These are phyloP conservation scores for Wickerhamiella hasegawae DNA, from an alignment of 805 yeast species.

Conservation along the genomic window DNA sequence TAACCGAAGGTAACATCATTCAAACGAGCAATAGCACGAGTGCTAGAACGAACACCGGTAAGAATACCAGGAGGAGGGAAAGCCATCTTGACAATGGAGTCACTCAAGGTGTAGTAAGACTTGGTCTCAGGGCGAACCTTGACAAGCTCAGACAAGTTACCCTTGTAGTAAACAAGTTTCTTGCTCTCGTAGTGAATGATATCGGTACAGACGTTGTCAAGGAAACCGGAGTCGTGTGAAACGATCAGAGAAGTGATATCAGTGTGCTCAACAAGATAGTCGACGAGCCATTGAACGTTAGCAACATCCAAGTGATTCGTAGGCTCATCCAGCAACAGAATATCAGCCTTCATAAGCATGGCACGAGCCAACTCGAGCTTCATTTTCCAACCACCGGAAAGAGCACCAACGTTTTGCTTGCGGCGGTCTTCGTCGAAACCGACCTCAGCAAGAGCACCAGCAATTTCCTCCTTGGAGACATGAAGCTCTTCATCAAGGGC, in stretches of 20 bases:
- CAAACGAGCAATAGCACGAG: constrained; percentile 87
- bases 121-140: constrained; percentile 90
- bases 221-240: constrained; percentile 94
- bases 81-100: constrained; percentile 85
- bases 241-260: constrained; percentile 89
- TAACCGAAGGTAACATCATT: constrained; percentile 71
- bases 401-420: constrained; percentile 78
- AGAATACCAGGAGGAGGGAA: constrained; percentile 97
- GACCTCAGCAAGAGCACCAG: constrained; percentile 62
- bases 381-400: constrained; percentile 99
- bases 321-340: constrained; percentile 89
- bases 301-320: constrained; percentile 93
- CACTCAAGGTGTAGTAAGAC: constrained; percentile 86
- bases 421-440: constrained; percentile 88
- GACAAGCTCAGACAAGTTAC: constrained; percentile 86
- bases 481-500: constrained; percentile 73
- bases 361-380: constrained; percentile 97
- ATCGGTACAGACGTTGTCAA: constrained; percentile 92
- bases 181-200: constrained; percentile 92
- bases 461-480: constrained; percentile 53
- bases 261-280: constrained; percentile 65
- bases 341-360: constrained; percentile 94
- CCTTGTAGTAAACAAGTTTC: constrained; percentile 88
- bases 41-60: constrained; percentile 91
- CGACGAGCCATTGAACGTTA: constrained; percentile 87